Evolutionary conservation across 768 basidiomycete genomes (phyloP), one percentile per base, ranked within the genome.

Genomic region (Phlebiopsis gigantea): DNA sequence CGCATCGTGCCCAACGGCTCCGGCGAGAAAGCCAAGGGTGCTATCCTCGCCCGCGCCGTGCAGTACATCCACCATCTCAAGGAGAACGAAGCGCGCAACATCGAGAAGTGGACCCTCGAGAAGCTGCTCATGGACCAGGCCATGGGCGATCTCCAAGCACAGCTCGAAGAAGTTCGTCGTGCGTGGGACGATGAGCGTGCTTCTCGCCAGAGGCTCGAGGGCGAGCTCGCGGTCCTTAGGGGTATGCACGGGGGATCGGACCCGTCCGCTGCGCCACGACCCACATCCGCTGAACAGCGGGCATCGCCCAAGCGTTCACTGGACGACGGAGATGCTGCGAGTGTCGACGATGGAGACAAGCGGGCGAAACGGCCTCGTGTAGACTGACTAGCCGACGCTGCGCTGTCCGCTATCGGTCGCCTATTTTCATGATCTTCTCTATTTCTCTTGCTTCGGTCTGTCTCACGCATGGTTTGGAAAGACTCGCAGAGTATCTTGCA

Each of bases 31-130:
- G 87, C 88, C 53, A 97, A 98, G 67, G 91, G 93, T 19, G 88
- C 89, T 2, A 88, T 98, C 60, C 84, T 98, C 21, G 77, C 82
- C 2, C 88, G 88, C 30, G 93, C 94, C 1, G 93, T 93, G 34
- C 84, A 90, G 63, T 95, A 98, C 69, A 93, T 98, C 67, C 85
- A 89, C 62, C 88, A 93, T 62, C 79, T 98, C 48, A 91, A 93
- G 64, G 90, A 91, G 69, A 91, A 91, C 69, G 91, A 94, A 67
- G 89, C 89, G 15, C 81, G 87, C 24, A 94, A 93, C 61, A 92
- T 93, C 58, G 90, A 95, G 67, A 91, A 90, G 66, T 95, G 93
- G 93, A 93, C 92, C 5, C 76, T 96, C 39, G 93, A 96, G 74
- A 93, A 93, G 72, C 68, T 93, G 30, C 74, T 95, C 51, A 93